Evolutionary conservation across 2,329 filamentous ascomycete genomes (phyloP).

Genomic region (Scedosporium aurantiacum): DNA sequence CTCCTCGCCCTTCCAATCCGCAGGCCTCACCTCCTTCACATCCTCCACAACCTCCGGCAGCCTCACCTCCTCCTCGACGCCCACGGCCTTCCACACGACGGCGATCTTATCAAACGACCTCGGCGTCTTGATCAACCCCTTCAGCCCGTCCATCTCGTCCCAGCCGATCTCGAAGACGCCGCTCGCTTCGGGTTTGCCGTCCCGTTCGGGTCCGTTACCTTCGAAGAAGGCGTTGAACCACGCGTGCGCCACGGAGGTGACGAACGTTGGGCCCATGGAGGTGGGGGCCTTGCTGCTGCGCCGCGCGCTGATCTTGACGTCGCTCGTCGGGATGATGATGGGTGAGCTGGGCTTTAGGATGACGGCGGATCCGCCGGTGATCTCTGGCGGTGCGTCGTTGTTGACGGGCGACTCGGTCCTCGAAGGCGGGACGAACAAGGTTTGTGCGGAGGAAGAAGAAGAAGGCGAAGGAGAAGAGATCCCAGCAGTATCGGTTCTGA

Average conservation of each 20-base stretch:
- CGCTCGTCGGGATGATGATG: constrained; percentile 65
- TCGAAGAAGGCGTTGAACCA: constrained; percentile 98
- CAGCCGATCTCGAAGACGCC: constrained; percentile 51
- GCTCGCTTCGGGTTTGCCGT: constrained; percentile 53
- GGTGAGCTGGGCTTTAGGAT: constrained; percentile 63
- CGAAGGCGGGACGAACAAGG: not conserved
- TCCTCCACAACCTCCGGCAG: constrained; percentile 57
- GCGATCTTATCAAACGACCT: constrained; percentile 71
- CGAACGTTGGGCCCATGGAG: constrained; percentile 73
- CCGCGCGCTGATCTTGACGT: constrained; percentile 85
- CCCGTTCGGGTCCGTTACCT: constrained; percentile 60
- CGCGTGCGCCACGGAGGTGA: constrained; percentile 84
- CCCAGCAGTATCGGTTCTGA: not conserved
- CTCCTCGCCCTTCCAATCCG: constrained; percentile 62
- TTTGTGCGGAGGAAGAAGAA: not conserved
- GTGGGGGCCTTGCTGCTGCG: constrained; percentile 69
- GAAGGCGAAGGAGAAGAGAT: not conserved
- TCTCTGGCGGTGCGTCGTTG: not conserved
- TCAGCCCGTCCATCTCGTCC: constrained; percentile 82
- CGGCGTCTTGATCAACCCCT: constrained; percentile 71
- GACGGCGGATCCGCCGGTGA: constrained; percentile 50
- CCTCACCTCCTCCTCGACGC: constrained; percentile 28
- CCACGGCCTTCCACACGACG: constrained; percentile 63
- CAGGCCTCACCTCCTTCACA: constrained; percentile 56
- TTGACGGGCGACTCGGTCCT: not conserved